A percentile compares a stretch with the other conserved stretches of the same genome.
These are phyloP conservation scores for Cyclotella sp. DNA, from an alignment of 108 stramenopile species.

Conservation along the genomic window DNA sequence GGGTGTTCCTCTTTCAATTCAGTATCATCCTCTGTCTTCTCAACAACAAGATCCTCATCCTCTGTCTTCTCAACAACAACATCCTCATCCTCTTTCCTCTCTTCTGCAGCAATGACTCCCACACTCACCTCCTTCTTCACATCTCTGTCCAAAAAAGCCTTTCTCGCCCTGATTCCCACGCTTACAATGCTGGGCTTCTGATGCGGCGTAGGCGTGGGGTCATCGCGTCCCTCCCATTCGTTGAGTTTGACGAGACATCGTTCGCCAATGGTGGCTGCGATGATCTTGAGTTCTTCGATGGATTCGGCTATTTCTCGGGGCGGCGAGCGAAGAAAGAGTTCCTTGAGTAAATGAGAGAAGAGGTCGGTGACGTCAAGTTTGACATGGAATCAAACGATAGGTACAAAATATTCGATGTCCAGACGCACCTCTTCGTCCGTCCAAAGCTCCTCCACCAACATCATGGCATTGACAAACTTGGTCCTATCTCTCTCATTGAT, in stretches of 20 bases:
- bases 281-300: constrained; percentile 42
- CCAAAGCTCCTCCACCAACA: constrained; percentile 43
- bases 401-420: background rate
- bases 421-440: constrained; percentile 39
- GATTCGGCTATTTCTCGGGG: constrained; percentile 39
- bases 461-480: constrained; percentile 34
- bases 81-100: background rate
- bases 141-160: constrained; percentile 20
- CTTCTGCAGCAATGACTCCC: background rate
- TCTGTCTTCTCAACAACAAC: background rate
- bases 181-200: constrained; percentile 42
- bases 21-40: background rate
- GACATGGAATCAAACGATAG: background rate
- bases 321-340: constrained; percentile 37
- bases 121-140: background rate
- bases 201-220: constrained; percentile 33
- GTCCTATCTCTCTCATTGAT: constrained; percentile 17
- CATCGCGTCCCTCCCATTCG: constrained; percentile 42
- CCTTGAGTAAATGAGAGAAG: background rate
- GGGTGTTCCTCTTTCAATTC: background rate
- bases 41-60: background rate
- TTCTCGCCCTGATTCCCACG: constrained; percentile 44
- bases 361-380: background rate
- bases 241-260: constrained; percentile 42
- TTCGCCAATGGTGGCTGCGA: constrained; percentile 32